These are phyloP conservation scores for Gleditsia sinensis DNA, from an alignment of 306 rosid species.

Conservation along the genomic window DNA sequence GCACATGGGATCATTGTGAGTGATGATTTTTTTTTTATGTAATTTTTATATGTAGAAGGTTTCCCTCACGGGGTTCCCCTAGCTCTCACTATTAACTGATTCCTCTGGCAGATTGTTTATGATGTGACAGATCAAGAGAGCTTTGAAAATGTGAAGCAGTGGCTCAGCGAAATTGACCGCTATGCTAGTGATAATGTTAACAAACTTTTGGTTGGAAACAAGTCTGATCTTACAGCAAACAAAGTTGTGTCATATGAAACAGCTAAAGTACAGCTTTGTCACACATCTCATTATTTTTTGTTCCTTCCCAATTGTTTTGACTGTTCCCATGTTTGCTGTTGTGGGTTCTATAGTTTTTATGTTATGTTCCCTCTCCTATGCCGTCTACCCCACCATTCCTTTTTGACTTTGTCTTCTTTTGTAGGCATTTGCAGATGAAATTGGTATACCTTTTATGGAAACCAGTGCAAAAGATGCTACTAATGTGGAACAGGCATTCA, in stretches of 20 bases:
- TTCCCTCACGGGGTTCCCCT: not conserved
- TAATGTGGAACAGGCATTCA: slow-evolving; percentile 56
- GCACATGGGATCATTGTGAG: slow-evolving; percentile 62
- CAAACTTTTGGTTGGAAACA: slow-evolving; percentile 63
- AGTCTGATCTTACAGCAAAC: slow-evolving; percentile 45
- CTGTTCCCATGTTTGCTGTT: not conserved
- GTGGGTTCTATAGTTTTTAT: not conserved
- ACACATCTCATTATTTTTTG: not conserved
- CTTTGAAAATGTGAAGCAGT: slow-evolving; percentile 57
- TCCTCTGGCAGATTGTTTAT: slow-evolving; percentile 54
- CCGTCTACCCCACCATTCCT: not conserved
- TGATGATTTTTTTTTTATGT: slow-evolving; percentile 26
- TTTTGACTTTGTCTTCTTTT: not conserved
- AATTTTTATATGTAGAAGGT: not conserved
- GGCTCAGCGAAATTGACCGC: slow-evolving; percentile 61
- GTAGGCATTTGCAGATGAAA: slow-evolving; percentile 57
- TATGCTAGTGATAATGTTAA: slow-evolving; percentile 56
- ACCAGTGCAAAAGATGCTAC: slow-evolving; percentile 58
- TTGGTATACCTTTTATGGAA: slow-evolving; percentile 58
- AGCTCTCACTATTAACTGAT: slow-evolving; percentile 24
- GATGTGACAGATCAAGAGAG: slow-evolving; percentile 59
- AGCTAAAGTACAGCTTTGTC: slow-evolving; percentile 43
- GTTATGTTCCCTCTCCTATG: not conserved
- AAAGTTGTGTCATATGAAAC: slow-evolving; percentile 58
- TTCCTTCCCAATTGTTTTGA: slow-evolving; percentile 23